phyloP scores from a whole-genome alignment of 2,329 filamentous ascomycete species.

The Aspergillus caelatus region DNA sequence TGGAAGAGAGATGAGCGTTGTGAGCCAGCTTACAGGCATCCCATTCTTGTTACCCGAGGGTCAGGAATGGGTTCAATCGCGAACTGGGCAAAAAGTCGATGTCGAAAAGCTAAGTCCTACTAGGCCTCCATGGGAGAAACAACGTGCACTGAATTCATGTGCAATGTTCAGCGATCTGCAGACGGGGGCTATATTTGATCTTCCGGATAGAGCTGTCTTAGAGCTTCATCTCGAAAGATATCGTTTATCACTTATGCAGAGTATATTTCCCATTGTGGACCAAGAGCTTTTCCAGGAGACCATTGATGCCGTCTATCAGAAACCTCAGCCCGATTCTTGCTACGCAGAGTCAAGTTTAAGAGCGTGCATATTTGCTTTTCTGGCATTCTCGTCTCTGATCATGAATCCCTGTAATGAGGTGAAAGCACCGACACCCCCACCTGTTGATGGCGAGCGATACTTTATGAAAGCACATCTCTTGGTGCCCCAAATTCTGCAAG shows the following conservation, averaged over 20 bases:
- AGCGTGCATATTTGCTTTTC: constrained; percentile 55
- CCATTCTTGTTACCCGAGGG: constrained; percentile 54
- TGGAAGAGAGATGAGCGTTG: constrained; percentile 51
- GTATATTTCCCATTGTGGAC: constrained; percentile 56
- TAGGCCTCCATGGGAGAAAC: constrained; percentile 40
- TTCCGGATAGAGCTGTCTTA: constrained; percentile 41
- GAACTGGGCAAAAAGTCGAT: constrained; percentile 45
- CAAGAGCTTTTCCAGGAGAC: constrained; percentile 50
- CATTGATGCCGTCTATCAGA: constrained; percentile 49
- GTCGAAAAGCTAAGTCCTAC: constrained; percentile 33
- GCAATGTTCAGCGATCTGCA: constrained; percentile 24
- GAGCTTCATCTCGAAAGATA: constrained; percentile 39
- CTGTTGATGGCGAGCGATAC: constrained; percentile 46
- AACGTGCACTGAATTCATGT: constrained; percentile 28
- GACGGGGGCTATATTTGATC: constrained; percentile 26
- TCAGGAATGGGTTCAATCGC: constrained; percentile 52
- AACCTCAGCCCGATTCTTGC: constrained; percentile 16
- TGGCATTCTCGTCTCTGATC: constrained; percentile 40
- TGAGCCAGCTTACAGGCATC: constrained; percentile 53
- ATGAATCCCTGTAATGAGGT: constrained; percentile 23
- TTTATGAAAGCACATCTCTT: constrained; percentile 48
- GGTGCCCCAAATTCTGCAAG: constrained; percentile 47
- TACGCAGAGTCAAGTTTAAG: constrained; percentile 41
- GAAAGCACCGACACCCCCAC: constrained; percentile 2
- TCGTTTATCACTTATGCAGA: constrained; percentile 39